Base-by-base conservation (phyloP, 2,329 filamentous ascomycete species). In the Sporothrix luriei region DNA sequence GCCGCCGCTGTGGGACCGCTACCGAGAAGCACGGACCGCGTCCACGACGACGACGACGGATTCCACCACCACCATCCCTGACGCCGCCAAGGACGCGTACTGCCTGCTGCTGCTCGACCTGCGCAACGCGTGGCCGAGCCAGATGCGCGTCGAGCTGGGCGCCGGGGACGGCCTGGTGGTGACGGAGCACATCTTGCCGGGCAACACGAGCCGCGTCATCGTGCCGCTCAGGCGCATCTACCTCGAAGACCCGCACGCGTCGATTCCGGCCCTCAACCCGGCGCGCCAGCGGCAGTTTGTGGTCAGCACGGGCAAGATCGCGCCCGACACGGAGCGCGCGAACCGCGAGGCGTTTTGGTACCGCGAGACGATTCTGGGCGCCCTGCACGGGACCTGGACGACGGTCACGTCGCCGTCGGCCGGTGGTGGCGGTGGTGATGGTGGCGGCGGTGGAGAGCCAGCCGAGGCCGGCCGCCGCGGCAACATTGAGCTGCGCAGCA, bases 281-380 rank as follows among this genome's bases (percentile, higher is more conserved):
- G 88, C 90, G 0, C 88, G 90, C n/a, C 90, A 93, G 76, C 87
- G 93, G n/a, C 94, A 97, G 76, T 97, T 97, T 75, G 92, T 97
- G 40, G 92, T 97, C 55, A 95, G 91, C 78, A 87, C 89, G 19
- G 89, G 88, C 76, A 91, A 91, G 75, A 87, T 94, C 69, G 90
- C 91, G 0, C 91, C 92, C 0, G 92, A 95, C 73, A 87, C 86
- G 55, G 94, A 97, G 79, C 87, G 91, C 46, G 86, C 88, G 14
- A 90, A 85, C 71, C 85, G 94, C 66, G 93, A 97, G 79, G 88
- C 90, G 0, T 97, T 97, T 78, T 97, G 94, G 94, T 97, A 93
- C 78, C 88, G 93, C 19, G 91, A 97, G 78, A 88, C 88, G 76
- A 85, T 97, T 1, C 84, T 97, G 3, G 89, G 90, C 71, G 83